Evolutionary conservation across 1,284 basidiomycete genomes (phyloP).

Genomic region (Moesziomyces parantarcticus): DNA sequence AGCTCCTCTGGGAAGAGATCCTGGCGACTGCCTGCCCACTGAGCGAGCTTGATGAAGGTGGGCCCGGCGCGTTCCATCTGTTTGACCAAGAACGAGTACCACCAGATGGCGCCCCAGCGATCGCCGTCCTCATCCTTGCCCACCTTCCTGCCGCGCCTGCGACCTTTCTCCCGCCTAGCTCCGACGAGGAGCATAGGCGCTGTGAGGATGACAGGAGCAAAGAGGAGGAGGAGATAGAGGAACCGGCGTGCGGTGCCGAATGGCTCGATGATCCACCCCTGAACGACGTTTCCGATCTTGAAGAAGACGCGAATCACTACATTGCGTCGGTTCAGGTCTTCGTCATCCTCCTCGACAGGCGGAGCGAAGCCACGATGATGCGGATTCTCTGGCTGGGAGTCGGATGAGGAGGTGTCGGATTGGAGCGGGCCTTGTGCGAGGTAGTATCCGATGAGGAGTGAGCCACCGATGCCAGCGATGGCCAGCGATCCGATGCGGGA

Average conservation of each 20-base stretch:
- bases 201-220: slow-evolving; percentile 85
- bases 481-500: slow-evolving; percentile 27
- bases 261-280: slow-evolving; percentile 80
- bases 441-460: slow-evolving; percentile 13
- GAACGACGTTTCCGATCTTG: slow-evolving; percentile 38
- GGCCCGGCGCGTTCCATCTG: slow-evolving; percentile 96
- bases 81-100: slow-evolving; percentile 88
- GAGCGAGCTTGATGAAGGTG: slow-evolving; percentile 97
- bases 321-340: slow-evolving; percentile 33
- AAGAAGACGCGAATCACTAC: slow-evolving; percentile 27
- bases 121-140: slow-evolving; percentile 51
- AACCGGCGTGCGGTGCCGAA: slow-evolving; percentile 85
- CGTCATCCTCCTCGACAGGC: slow-evolving; percentile 39
- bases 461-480: slow-evolving; percentile 29
- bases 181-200: slow-evolving; percentile 86
- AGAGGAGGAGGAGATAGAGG: slow-evolving; percentile 82
- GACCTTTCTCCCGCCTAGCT: slow-evolving; percentile 50
- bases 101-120: slow-evolving; percentile 74
- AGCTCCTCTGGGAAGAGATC: slow-evolving; percentile 94
- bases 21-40: slow-evolving; percentile 96
- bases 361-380: slow-evolving; percentile 37
- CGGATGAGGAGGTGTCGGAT: slow-evolving; percentile 6
- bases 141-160: slow-evolving; percentile 40
- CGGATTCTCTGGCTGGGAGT: neutral
- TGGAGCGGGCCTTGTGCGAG: slow-evolving; percentile 20